phyloP scores from a whole-genome alignment of 345 rosid genomes.

The Geranium brycei region DNA sequence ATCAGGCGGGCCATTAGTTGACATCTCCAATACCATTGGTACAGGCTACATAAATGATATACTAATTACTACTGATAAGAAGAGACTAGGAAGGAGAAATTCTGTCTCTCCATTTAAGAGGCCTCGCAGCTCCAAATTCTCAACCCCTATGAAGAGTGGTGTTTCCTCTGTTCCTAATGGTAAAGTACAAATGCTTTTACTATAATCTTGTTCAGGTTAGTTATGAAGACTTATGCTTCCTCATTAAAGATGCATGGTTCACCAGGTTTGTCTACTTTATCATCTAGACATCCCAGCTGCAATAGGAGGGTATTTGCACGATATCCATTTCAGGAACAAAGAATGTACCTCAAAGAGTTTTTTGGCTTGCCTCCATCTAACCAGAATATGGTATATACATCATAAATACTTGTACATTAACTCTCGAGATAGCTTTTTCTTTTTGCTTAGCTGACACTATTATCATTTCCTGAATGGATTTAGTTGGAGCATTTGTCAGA shows the following conservation, averaged over 20 bases:
- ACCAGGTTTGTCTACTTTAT: conserved; percentile 43
- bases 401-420: background rate
- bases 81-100: conserved; percentile 31
- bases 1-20: conserved; percentile 34
- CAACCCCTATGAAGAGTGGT: conserved; percentile 44
- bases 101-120: conserved; percentile 63
- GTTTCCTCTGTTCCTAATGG: conserved; percentile 31
- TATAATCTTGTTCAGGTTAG: conserved; percentile 10
- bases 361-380: conserved; percentile 42
- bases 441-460: conserved; percentile 7
- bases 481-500: conserved; percentile 36
- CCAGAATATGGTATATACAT: conserved; percentile 34
- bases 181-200: conserved; percentile 19
- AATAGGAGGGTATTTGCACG: conserved; percentile 41
- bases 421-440: background rate
- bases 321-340: conserved; percentile 43
- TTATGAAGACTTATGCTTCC: conserved; percentile 7
- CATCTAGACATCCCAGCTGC: conserved; percentile 28
- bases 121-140: conserved; percentile 59
- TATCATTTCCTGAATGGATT: conserved; percentile 10
- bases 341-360: conserved; percentile 57
- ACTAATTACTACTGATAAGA: conserved; percentile 32
- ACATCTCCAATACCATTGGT: conserved; percentile 46
- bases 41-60: conserved; percentile 17
- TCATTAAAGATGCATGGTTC: conserved; percentile 12